These are phyloP conservation scores for Pythium pyrilobum DNA, from an alignment of 352 stramenopile genomes.

Conservation along the genomic window DNA sequence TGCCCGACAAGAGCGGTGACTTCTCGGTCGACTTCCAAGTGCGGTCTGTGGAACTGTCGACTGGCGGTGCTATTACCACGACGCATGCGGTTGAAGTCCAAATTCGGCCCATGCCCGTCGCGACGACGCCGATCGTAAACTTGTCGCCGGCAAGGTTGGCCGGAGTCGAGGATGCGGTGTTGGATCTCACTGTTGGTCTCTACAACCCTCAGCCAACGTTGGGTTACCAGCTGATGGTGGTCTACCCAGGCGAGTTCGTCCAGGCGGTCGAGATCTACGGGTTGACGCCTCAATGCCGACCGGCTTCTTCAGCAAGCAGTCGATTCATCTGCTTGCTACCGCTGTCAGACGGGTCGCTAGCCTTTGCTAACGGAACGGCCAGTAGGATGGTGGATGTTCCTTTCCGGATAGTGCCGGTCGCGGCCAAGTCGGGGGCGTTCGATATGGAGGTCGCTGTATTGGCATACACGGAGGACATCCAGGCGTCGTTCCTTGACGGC, in stretches of 20 bases:
- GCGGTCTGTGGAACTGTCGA: slow-evolving; percentile 6
- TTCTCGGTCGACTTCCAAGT: slow-evolving; percentile 2
- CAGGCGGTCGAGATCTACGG: not conserved
- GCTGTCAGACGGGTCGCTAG: not conserved
- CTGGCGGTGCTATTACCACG: not conserved
- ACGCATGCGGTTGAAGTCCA: not conserved
- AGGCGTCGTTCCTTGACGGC: not conserved
- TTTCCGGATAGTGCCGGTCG: not conserved
- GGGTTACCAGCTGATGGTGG: slow-evolving; percentile 5
- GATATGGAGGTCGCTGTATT: slow-evolving; percentile 1
- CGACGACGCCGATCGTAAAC: not conserved
- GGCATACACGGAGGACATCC: slow-evolving; percentile 12
- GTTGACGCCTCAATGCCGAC: not conserved
- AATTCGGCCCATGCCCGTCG: slow-evolving; percentile 6
- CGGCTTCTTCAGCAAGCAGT: not conserved
- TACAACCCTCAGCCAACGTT: not conserved
- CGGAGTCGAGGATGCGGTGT: not conserved
- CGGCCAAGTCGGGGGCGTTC: slow-evolving; percentile 4
- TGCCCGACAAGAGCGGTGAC: slow-evolving; percentile 3
- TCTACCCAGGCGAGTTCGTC: slow-evolving; percentile 4
- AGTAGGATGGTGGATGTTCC: not conserved
- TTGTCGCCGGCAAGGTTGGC: not conserved
- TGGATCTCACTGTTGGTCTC: not conserved
- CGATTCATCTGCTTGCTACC: not conserved
- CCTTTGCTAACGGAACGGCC: not conserved